Percentiles rank a stretch among this genome's conserved stretches.
Conservation (phyloP, 164 flowering plant species). For the Stephania japonica region DNA sequence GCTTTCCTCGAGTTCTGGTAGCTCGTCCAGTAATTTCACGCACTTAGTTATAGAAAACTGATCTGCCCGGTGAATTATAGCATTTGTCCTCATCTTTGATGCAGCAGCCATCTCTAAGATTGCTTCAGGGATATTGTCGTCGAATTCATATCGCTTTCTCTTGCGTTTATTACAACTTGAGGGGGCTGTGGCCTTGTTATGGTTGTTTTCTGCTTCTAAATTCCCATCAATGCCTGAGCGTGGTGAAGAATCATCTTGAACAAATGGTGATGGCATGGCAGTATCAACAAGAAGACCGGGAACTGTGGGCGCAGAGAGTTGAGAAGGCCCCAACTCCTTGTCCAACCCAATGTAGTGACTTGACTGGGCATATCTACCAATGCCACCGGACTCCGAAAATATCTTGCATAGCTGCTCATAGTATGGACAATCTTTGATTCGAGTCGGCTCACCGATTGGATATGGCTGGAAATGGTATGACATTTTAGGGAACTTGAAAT, state of each 20-base stretch:
- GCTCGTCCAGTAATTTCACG: constrained; percentile 51
- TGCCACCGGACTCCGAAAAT: constrained; percentile 46
- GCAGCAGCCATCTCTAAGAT: constrained; percentile 47
- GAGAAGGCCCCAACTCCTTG: constrained; percentile 23
- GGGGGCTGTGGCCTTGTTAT: constrained; percentile 22
- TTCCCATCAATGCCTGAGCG: constrained; percentile 20
- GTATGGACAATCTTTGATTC: constrained; percentile 59
- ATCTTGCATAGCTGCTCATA: constrained; percentile 68
- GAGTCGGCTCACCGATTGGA: constrained; percentile 38
- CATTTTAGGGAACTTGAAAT: neutral
- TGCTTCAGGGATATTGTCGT: constrained; percentile 40
- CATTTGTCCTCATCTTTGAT: constrained; percentile 30
- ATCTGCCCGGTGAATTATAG: constrained; percentile 13
- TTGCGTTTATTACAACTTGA: constrained; percentile 16
- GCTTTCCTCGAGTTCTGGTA: constrained; percentile 30
- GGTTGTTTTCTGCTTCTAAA: constrained; percentile 37
- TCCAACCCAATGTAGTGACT: constrained; percentile 59
- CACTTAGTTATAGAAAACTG: constrained; percentile 45
- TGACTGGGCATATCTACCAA: constrained; percentile 68
- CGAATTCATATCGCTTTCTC: constrained; percentile 19
- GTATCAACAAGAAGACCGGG: constrained; percentile 19
- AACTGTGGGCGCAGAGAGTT: constrained; percentile 17
- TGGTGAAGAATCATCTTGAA: constrained; percentile 19
- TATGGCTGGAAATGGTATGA: constrained; percentile 29
- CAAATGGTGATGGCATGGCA: constrained; percentile 18